Conservation (phyloP, 352 stramenopile genomes). For the Aphanomyces invadans region DNA sequence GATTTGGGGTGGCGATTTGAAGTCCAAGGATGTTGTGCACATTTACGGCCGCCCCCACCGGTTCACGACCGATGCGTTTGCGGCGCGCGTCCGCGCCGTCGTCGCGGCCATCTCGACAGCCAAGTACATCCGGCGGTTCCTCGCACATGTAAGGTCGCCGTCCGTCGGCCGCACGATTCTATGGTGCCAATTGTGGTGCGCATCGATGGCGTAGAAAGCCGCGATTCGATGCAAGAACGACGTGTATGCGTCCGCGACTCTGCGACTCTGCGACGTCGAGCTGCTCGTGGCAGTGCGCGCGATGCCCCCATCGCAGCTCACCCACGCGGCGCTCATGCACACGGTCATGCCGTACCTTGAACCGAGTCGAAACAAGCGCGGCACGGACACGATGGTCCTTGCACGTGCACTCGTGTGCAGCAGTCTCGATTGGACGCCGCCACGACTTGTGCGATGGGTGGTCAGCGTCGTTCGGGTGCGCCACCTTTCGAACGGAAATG, state of each 20-base stretch:
- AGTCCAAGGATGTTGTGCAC: neutral
- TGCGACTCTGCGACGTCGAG: neutral
- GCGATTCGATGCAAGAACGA: neutral
- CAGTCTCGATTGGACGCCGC: neutral
- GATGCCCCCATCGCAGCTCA: neutral
- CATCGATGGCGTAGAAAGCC: neutral
- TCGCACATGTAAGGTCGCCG: neutral
- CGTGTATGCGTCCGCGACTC: neutral
- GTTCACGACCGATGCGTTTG: neutral
- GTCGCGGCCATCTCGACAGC: neutral
- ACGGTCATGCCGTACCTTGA: neutral
- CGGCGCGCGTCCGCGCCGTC: neutral
- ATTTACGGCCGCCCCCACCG: constrained; percentile 3
- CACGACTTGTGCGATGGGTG: neutral
- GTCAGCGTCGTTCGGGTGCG: neutral
- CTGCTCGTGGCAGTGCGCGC: neutral
- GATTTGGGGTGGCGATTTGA: constrained; percentile 15
- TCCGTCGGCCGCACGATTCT: too few species aligned
- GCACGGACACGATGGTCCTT: too few species aligned
- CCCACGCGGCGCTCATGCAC: neutral
- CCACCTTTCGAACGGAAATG: too few species aligned
- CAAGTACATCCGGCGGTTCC: neutral
- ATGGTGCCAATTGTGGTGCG: neutral
- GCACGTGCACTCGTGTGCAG: neutral
- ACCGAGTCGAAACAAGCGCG: too few species aligned